Conservation (phyloP, 257 asterid species). For the Galeopsis tetrahit region DNA sequence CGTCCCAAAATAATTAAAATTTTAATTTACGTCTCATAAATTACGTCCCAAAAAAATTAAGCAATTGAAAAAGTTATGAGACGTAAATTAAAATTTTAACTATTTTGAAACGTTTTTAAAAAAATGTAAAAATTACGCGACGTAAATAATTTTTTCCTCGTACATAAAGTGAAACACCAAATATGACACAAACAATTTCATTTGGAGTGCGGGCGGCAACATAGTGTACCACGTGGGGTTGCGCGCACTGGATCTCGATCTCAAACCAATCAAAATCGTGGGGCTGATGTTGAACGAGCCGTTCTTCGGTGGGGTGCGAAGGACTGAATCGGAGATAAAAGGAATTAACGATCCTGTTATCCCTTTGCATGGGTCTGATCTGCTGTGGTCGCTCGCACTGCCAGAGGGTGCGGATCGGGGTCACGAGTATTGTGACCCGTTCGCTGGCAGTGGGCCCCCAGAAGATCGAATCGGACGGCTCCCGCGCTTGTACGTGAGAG, state of each 20-base stretch:
- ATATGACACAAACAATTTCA: too few species aligned
- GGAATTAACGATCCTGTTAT: constrained; percentile 36
- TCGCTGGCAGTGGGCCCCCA: constrained; percentile 16
- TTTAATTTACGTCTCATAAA: too few species aligned
- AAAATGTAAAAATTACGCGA: too few species aligned
- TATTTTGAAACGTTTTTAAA: too few species aligned
- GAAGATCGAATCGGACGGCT: constrained; percentile 51
- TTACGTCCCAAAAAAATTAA: too few species aligned
- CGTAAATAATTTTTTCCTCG: too few species aligned
- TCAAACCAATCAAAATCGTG: constrained; percentile 50
- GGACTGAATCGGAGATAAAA: constrained; percentile 59
- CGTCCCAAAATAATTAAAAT: too few species aligned
- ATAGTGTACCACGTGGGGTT: constrained; percentile 53
- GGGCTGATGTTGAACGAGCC: constrained; percentile 69
- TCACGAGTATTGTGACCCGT: constrained; percentile 58
- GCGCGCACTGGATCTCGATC: constrained; percentile 43
- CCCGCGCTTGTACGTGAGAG: constrained; percentile 58
- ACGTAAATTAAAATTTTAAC: too few species aligned
- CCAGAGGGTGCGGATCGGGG: constrained; percentile 60
- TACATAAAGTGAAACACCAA: too few species aligned
- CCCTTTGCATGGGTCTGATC: constrained; percentile 54
- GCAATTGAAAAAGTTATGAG: too few species aligned
- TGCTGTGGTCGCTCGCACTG: constrained; percentile 70
- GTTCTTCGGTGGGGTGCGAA: constrained; percentile 57
- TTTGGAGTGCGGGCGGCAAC: constrained; percentile 56